Conservation (phyloP, 148 eudicot genomes). For the Limonium bicolor region DNA sequence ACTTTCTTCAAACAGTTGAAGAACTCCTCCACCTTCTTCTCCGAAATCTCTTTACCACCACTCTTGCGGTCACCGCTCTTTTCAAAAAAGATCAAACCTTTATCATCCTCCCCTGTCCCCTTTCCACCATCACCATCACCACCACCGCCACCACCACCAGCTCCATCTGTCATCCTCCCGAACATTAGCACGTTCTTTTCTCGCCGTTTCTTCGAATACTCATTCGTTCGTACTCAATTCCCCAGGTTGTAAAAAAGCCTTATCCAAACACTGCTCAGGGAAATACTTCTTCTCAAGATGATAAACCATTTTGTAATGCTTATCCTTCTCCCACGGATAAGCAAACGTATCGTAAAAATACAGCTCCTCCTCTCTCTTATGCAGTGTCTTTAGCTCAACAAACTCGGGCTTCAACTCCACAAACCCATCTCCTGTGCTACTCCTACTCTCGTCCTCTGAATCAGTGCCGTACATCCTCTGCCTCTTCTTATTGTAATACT, state of each 20-base stretch:
- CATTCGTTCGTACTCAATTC: slow-evolving; percentile 15
- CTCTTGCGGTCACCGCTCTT: slow-evolving; percentile 13
- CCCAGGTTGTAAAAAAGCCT: slow-evolving; percentile 84
- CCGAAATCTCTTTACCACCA: slow-evolving; percentile 24
- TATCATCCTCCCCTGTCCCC: slow-evolving; percentile 13
- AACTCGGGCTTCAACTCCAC: slow-evolving; percentile 81
- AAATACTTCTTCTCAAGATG: slow-evolving; percentile 97
- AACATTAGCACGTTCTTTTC: too few species aligned
- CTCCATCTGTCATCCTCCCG: slow-evolving; percentile 1
- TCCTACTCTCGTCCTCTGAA: slow-evolving; percentile 48
- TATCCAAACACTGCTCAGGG: slow-evolving; percentile 84
- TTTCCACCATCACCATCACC: slow-evolving; percentile 8
- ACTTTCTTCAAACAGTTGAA: slow-evolving; percentile 89
- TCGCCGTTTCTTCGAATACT: too few species aligned
- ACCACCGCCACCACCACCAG: slow-evolving; percentile 2
- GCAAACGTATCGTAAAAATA: slow-evolving; percentile 80
- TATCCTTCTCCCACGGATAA: slow-evolving; percentile 93
- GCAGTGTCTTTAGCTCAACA: slow-evolving; percentile 70
- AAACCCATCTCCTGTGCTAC: slow-evolving; percentile 21
- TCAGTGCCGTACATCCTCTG: slow-evolving; percentile 84
- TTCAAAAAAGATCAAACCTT: slow-evolving; percentile 71
- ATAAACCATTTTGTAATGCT: slow-evolving; percentile 97
- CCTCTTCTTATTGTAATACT: slow-evolving; percentile 67
- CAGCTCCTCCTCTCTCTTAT: slow-evolving; percentile 78
- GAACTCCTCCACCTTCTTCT: slow-evolving; percentile 91